Base-by-base conservation (phyloP, 805 yeast genomes). In the Kluyveromyces nonfermentans region DNA sequence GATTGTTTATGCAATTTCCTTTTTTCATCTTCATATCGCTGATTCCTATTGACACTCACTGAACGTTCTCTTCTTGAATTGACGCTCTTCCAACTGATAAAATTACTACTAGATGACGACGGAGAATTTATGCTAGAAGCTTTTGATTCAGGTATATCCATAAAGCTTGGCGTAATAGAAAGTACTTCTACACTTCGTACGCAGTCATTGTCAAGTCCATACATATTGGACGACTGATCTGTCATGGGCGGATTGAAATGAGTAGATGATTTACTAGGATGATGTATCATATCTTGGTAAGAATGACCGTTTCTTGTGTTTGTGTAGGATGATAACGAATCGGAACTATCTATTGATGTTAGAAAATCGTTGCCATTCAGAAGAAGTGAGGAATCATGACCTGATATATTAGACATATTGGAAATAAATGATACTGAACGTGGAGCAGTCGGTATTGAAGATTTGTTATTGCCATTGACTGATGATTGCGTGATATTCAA, bases 111-210 rank as follows among this genome's bases (percentile, higher is more conserved):
- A n/a, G 44, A 33, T 15, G 43, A 34, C 15, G 38, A 28, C 15
- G 25, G 30, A 15, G 41, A 30, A 4, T 20, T 33, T 5, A 38
- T 31, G 22, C 41, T 45, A 32, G 50, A 40, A 10, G 43, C 37
- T 21, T 46, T 43, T 38, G 41, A 38, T 15, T 55, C 60, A 6
- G 66, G 65, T 33, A 62, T 62, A 47, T 68, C 73, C 60, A 64
- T 59, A 42, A 67, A 67, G 37, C 68, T 61, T 6, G 73, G 71
- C 5, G 70, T 67, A 36, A 68, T 43, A 0, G 71, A 65, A 12
- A 67, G 43, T 5, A 65, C 71, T 46, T 67, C 73, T 5, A 67
- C 70, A 42, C 64, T 59, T 33, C 51, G 52, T 3, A 53, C 45
- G 44, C 52, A 54, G 32, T 51, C 55, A 30, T 49, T 50, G 34